Evolutionary conservation across 2,329 filamentous ascomycete species (phyloP).

Genomic region (Tolypocladium pustulatum): DNA sequence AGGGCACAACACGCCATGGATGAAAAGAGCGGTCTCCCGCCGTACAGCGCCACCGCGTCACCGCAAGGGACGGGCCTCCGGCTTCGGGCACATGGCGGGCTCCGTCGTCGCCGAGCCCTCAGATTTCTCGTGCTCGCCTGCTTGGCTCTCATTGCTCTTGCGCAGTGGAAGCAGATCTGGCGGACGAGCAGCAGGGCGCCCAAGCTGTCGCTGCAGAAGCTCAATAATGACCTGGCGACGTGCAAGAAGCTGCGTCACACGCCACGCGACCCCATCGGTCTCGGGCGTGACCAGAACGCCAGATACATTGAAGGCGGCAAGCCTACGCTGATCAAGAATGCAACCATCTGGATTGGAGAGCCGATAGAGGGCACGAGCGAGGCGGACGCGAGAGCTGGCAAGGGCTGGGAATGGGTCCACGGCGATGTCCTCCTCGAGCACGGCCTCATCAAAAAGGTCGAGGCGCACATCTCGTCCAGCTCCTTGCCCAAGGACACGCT

Average conservation of each 20-base stretch:
- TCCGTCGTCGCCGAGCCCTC: conserved; percentile 33
- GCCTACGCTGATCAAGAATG: conserved; percentile 55
- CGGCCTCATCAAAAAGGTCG: conserved; percentile 49
- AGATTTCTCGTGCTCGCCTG: conserved; percentile 33
- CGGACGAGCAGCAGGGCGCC: conserved; percentile 13
- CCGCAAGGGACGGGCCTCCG: conserved; percentile 5
- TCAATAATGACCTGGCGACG: conserved; percentile 42
- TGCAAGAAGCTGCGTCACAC: conserved; percentile 45
- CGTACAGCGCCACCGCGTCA: conserved; percentile 28
- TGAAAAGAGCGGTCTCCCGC: conserved; percentile 33
- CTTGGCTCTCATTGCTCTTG: conserved; percentile 39
- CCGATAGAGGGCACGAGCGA: conserved; percentile 36
- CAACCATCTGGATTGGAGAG: conserved; percentile 57
- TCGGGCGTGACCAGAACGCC: conserved; percentile 48
- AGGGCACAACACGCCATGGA: conserved; percentile 11
- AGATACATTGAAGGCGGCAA: conserved; percentile 48
- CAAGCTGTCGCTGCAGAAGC: conserved; percentile 38
- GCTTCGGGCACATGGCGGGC: conserved; percentile 13
- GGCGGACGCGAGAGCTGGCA: conserved; percentile 45
- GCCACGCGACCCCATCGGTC: conserved; percentile 44
- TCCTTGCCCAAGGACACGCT: conserved; percentile 35
- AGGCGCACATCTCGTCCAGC: conserved; percentile 27
- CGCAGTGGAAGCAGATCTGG: conserved; percentile 35
- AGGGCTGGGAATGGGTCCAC: conserved; percentile 48
- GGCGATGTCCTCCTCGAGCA: conserved; percentile 52